Base-by-base conservation (phyloP, 306 rosid species). In the Pterocarpus santalinus region DNA sequence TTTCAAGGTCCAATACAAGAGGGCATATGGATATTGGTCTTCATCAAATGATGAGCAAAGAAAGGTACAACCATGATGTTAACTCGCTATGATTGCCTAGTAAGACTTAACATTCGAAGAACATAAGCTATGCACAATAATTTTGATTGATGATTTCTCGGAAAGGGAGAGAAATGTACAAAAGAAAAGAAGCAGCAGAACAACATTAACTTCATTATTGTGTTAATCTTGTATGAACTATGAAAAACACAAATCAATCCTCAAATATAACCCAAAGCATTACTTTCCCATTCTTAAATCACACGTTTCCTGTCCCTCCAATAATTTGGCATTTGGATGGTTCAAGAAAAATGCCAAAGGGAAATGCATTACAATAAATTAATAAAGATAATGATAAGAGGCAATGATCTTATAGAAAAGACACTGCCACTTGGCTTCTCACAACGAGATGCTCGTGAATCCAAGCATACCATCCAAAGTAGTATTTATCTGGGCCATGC, bases 391-490 rank as follows among this genome's bases (percentile, higher is more conserved):
- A 10, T 33, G 36, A 14, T 41, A 43, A 49, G 32, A 66, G 28
- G 8, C 22, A 11, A 28, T 36, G 62, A 17, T 49, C 8, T 77
- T 51, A 85, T 7, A 72, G 71, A 71, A 88, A 85, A 51, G 97
- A 95, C 72, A 93, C 90, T 17, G 92, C 94, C n/a, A 95, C 83
- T 15, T 93, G 92, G 81, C 97, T 91, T 86, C 89, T 89, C 3
- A 95, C 98, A 15, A 13, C 38, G 43, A 83, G 84, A 32, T 30
- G 22, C 13, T 81, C 60, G 47, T 87, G 80, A 41, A 56, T 89
- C 99, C 94, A 95, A 71, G 89, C 64, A 73, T 89, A 95, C 92
- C 90, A 89, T 65, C 99, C 99, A 69, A 95, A 95, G 32, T 67
- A 80, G 75, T 93, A 87, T 55, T 81, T 72, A 53, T 78, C 81